These are phyloP conservation scores for Penicillium sp. DNA, from an alignment of 2,329 filamentous ascomycete species.

Conservation along the genomic window DNA sequence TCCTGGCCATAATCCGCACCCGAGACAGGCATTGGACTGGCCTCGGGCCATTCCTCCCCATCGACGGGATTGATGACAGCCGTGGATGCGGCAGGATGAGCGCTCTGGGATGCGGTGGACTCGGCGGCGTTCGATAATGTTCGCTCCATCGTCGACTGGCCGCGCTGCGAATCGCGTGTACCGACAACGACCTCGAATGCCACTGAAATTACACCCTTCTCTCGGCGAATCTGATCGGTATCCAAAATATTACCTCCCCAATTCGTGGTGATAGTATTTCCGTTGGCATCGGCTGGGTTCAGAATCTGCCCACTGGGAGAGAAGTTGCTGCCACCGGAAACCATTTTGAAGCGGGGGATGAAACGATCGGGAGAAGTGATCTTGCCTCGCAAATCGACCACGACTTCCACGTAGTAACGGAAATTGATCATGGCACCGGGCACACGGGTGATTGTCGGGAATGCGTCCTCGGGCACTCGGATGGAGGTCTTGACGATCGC, in stretches of 20 bases:
- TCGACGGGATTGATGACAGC: slow-evolving; percentile 22
- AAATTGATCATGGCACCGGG: slow-evolving; percentile 95
- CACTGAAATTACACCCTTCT: slow-evolving; percentile 89
- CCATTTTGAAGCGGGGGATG: slow-evolving; percentile 60
- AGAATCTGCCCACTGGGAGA: slow-evolving; percentile 45
- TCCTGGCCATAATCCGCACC: slow-evolving; percentile 10
- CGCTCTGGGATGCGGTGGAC: slow-evolving; percentile 29
- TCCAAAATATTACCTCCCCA: slow-evolving; percentile 73
- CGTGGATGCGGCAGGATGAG: slow-evolving; percentile 10
- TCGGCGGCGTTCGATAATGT: slow-evolving; percentile 35
- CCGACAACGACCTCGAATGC: slow-evolving; percentile 87
- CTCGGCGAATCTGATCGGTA: slow-evolving; percentile 80
- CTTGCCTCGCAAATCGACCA: slow-evolving; percentile 89
- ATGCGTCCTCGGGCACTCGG: slow-evolving; percentile 84
- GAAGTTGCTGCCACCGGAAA: slow-evolving; percentile 49
- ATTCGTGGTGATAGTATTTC: slow-evolving; percentile 43
- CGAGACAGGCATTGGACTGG: slow-evolving; percentile 21
- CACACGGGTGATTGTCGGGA: slow-evolving; percentile 87
- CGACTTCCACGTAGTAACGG: slow-evolving; percentile 89
- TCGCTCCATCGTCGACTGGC: slow-evolving; percentile 49
- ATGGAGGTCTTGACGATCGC: slow-evolving; percentile 82
- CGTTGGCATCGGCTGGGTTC: slow-evolving; percentile 36
- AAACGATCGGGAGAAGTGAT: slow-evolving; percentile 74
- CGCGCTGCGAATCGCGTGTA: slow-evolving; percentile 73
- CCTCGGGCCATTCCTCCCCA: slow-evolving; percentile 35